Conservation (phyloP, 768 basidiomycete genomes). For the Leccinum olivaceopallidum region DNA sequence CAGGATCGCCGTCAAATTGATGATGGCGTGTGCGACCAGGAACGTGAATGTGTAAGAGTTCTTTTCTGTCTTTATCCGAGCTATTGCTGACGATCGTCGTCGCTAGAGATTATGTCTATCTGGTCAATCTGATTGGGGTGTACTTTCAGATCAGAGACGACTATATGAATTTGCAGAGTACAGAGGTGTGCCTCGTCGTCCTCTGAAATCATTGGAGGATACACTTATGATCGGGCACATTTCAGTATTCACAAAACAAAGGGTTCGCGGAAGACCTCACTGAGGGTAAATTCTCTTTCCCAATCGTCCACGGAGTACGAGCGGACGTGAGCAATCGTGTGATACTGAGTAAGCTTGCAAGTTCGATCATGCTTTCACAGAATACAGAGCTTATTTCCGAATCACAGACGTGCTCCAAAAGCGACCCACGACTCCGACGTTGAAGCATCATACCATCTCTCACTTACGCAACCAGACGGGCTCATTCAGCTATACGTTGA, state of each 20-base stretch:
- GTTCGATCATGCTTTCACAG: not conserved
- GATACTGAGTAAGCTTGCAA: constrained; percentile 69
- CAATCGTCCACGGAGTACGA: constrained; percentile 76
- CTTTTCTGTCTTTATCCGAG: not conserved
- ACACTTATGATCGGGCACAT: not conserved
- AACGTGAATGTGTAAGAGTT: constrained; percentile 55
- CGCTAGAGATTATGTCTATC: constrained; percentile 81
- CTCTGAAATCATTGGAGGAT: not conserved
- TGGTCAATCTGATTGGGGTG: constrained; percentile 93
- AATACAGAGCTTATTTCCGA: not conserved
- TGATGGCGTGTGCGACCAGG: constrained; percentile 86
- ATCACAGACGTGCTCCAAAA: constrained; percentile 85
- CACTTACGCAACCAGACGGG: constrained; percentile 75
- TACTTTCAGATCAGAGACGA: constrained; percentile 98
- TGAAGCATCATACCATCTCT: constrained; percentile 79
- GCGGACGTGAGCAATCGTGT: constrained; percentile 77
- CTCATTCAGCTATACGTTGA: constrained; percentile 84
- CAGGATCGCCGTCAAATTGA: constrained; percentile 88
- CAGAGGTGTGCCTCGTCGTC: constrained; percentile 53
- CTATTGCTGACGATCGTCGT: not conserved
- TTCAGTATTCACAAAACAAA: constrained; percentile 63
- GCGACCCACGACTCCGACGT: constrained; percentile 78
- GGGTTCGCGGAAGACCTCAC: constrained; percentile 75
- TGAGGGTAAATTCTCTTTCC: constrained; percentile 83
- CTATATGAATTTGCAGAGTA: constrained; percentile 91